Evolutionary conservation across 192 early-diverging fungal species (phyloP).

Genomic region (Backusella sp.): DNA sequence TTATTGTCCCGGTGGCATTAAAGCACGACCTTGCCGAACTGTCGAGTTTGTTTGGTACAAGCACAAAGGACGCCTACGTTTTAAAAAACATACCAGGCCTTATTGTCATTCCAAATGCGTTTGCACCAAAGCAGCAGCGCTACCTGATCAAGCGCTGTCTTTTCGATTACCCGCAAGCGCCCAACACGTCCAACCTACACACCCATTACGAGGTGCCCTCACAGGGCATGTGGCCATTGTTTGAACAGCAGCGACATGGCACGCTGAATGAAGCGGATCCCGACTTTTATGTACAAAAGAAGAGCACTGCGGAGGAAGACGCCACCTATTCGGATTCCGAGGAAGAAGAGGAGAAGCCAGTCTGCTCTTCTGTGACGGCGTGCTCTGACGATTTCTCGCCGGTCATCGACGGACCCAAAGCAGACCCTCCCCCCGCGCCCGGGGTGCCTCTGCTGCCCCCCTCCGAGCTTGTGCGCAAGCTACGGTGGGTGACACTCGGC

Average conservation of each 20-base stretch:
- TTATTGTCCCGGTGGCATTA: constrained; percentile 1
- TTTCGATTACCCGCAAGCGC: constrained; percentile 69
- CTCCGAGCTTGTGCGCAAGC: constrained; percentile 44
- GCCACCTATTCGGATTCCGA: constrained; percentile 1
- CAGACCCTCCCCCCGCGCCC: background rate
- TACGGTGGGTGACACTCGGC: constrained; percentile 78
- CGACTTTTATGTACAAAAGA: constrained; percentile 34
- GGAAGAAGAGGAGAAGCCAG: background rate
- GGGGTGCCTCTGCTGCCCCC: constrained; percentile 30
- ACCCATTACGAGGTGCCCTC: constrained; percentile 75
- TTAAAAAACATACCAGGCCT: constrained; percentile 44
- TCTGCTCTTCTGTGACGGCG: background rate
- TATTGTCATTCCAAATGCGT: constrained; percentile 75
- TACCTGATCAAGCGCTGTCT: constrained; percentile 70
- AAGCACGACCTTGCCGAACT: constrained; percentile 14
- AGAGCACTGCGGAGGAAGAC: background rate
- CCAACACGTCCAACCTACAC: constrained; percentile 88
- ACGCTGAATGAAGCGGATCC: constrained; percentile 22
- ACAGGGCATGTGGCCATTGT: constrained; percentile 58
- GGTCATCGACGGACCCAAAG: background rate
- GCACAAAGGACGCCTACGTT: background rate
- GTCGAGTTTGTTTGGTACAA: constrained; percentile 14
- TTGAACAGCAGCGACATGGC: constrained; percentile 38
- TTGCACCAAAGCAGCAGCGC: constrained; percentile 72
- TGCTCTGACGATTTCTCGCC: constrained; percentile 18